phyloP scores from a whole-genome alignment of 108 stramenopile genomes.

The Cyclotella cryptica region DNA sequence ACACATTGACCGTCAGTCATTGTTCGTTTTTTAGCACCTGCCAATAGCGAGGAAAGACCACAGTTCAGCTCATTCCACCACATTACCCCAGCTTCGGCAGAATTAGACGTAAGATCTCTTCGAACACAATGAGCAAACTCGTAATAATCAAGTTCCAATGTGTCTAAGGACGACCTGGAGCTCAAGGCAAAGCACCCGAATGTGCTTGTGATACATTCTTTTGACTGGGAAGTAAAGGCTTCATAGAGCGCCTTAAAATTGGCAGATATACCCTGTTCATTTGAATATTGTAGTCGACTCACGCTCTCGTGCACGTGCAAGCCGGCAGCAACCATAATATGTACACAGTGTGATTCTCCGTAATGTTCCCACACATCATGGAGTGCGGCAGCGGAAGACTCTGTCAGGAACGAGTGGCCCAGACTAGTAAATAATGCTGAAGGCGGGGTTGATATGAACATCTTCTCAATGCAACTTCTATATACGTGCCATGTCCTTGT shows the following conservation, averaged over 20 bases:
- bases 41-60: conserved; percentile 17
- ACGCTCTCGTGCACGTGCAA: conserved; percentile 44
- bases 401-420: conserved; percentile 17
- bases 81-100: conserved; percentile 27
- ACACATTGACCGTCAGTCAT: background rate
- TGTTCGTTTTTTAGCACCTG: background rate
- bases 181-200: conserved; percentile 1
- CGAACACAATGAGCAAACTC: conserved; percentile 28
- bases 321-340: conserved; percentile 51
- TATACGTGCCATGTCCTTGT: conserved; percentile 50
- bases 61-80: conserved; percentile 50
- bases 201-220: conserved; percentile 35
- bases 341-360: conserved; percentile 40
- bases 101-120: conserved; percentile 29
- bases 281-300: background rate
- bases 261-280: conserved; percentile 1
- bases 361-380: conserved; percentile 33
- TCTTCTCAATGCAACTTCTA: conserved; percentile 35
- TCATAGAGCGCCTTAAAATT: conserved; percentile 27
- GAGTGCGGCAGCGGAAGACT: conserved; percentile 34
- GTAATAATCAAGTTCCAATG: conserved; percentile 12
- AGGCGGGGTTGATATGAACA: conserved; percentile 43
- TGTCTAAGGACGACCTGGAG: background rate
- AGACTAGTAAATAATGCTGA: conserved; percentile 26
- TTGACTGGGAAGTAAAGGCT: conserved; percentile 35